These are phyloP conservation scores for Flaveria robusta DNA, from an alignment of 129 eudicot species.

Conservation along the genomic window DNA sequence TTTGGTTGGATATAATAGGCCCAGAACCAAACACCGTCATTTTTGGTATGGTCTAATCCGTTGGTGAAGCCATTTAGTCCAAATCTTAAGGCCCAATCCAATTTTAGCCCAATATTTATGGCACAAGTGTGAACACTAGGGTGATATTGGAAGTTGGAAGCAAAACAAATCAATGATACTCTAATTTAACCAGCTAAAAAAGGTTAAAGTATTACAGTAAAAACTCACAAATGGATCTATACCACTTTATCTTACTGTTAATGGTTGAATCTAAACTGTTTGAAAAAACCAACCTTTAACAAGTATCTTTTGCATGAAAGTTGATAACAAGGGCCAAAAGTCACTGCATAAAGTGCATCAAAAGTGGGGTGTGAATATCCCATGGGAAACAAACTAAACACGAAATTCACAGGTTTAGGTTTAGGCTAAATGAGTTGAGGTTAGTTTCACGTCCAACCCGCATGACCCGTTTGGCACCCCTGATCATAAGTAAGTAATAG, in stretches of 20 bases:
- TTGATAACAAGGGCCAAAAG: conserved; percentile 57
- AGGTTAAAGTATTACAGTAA: not conserved
- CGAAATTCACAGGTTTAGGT: too few relatives aligned
- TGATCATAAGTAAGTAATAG: conserved; percentile 16
- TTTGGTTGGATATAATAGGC: not conserved
- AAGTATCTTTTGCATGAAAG: conserved; percentile 53
- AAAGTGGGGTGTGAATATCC: too few relatives aligned
- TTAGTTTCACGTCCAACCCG: too few relatives aligned
- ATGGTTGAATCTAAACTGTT: not conserved
- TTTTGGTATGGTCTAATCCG: not conserved
- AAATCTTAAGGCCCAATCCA: conserved; percentile 5
- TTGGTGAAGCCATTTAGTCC: not conserved
- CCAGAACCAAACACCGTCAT: not conserved
- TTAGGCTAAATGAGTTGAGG: too few relatives aligned
- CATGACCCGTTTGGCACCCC: too few relatives aligned
- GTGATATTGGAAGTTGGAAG: not conserved
- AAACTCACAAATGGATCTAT: not conserved
- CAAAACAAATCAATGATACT: conserved; percentile 11
- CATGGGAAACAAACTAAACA: too few relatives aligned
- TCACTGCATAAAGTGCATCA: conserved; percentile 43
- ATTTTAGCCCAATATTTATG: conserved; percentile 19
- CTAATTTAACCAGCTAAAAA: conserved; percentile 15
- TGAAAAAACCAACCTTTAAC: conserved; percentile 56
- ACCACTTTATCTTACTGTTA: not conserved
- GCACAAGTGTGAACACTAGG: not conserved